These are phyloP conservation scores for Monosporascus sp. DNA, from an alignment of 2,329 filamentous ascomycete genomes.

Conservation along the genomic window DNA sequence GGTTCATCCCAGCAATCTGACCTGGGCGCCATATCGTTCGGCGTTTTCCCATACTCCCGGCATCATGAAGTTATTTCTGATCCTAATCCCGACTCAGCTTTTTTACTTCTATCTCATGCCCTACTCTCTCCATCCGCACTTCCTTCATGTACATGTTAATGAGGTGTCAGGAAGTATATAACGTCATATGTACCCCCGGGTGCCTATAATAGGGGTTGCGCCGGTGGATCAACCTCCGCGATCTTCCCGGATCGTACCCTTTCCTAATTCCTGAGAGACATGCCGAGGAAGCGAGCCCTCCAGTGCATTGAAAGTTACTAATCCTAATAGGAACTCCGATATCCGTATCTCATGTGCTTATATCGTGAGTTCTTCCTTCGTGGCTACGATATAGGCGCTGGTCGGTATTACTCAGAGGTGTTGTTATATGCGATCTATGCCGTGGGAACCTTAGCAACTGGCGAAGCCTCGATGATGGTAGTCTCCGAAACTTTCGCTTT, in stretches of 20 bases:
- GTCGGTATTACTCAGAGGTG: slow-evolving; percentile 44
- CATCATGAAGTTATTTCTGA: slow-evolving; percentile 30
- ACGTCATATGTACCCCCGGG: not conserved
- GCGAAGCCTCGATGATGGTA: slow-evolving; percentile 27
- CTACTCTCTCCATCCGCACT: not conserved
- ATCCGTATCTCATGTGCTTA: slow-evolving; percentile 44
- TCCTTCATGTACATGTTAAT: not conserved
- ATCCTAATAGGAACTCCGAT: slow-evolving; percentile 29
- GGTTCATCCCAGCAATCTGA: slow-evolving; percentile 5
- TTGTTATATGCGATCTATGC: slow-evolving; percentile 44
- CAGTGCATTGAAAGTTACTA: not conserved
- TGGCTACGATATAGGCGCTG: slow-evolving; percentile 40
- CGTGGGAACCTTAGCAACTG: slow-evolving; percentile 41
- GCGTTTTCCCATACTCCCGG: slow-evolving; percentile 32
- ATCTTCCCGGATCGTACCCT: not conserved
- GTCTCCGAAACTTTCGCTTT: slow-evolving; percentile 38
- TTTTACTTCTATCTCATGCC: too few species aligned
- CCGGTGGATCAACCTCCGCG: not conserved
- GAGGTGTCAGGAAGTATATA: not conserved
- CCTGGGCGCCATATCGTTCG: slow-evolving; percentile 3
- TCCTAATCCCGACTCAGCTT: not conserved
- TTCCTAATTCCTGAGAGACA: too few species aligned
- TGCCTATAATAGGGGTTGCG: too few species aligned
- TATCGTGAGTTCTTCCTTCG: slow-evolving; percentile 46
- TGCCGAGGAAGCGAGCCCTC: too few species aligned